A percentile compares a stretch with the other conserved stretches of the same genome.
These are phyloP conservation scores for Candida wancherniae DNA, from an alignment of 805 yeast species.

Conservation along the genomic window DNA sequence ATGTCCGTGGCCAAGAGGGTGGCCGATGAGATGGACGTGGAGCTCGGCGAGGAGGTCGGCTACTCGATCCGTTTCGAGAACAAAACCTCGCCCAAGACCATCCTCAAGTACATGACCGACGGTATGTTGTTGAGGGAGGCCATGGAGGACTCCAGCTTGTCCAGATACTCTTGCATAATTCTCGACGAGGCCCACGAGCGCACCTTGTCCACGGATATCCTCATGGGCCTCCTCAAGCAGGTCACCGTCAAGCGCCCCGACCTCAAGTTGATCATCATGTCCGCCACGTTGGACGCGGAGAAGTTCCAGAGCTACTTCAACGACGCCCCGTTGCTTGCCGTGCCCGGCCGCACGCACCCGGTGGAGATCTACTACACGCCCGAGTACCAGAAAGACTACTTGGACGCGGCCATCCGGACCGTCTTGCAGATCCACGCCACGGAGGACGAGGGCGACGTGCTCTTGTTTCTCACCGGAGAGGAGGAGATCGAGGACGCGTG, in stretches of 20 bases:
- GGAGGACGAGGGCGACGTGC: constrained; percentile 87
- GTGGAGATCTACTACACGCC: constrained; percentile 97
- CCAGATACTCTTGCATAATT: constrained; percentile 81
- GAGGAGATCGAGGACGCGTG: constrained; percentile 98
- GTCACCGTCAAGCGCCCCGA: constrained; percentile 77
- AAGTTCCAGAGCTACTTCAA: constrained; percentile 88
- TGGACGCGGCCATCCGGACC: constrained; percentile 92
- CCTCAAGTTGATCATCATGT: constrained; percentile 89
- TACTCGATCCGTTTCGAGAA: constrained; percentile 93
- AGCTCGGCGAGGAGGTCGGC: constrained; percentile 91
- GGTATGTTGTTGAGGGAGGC: constrained; percentile 98
- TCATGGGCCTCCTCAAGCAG: constrained; percentile 91
- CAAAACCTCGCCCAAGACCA: constrained; percentile 72
- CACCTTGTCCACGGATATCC: constrained; percentile 91
- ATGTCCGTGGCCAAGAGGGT: constrained; percentile 98
- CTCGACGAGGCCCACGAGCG: constrained; percentile 98
- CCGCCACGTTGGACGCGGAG: constrained; percentile 96
- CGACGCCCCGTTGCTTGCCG: constrained; percentile 90
- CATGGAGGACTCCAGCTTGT: constrained; percentile 87
- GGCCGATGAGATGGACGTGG: constrained; percentile 95
- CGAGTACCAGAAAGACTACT: constrained; percentile 89
- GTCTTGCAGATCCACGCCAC: constrained; percentile 96
- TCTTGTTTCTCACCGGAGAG: constrained; percentile 89
- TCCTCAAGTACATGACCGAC: constrained; percentile 94
- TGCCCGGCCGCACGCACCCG: constrained; percentile 97